Base-by-base conservation (phyloP, 257 asterid species). In the Scutellaria minor region DNA sequence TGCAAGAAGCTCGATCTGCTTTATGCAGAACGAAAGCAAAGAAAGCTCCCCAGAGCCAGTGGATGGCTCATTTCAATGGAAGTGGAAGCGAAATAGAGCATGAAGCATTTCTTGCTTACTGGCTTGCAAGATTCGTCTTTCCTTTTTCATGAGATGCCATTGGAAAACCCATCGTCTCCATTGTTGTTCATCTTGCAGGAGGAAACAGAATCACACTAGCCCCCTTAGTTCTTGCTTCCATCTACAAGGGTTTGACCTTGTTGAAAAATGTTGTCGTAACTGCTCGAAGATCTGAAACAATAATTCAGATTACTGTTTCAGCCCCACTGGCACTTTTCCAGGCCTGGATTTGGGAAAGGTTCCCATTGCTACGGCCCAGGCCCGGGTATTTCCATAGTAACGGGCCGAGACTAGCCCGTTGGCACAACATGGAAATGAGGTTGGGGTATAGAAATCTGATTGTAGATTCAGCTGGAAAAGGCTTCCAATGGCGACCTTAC, bases 311-410 rank as follows among this genome's bases (percentile, higher is more conserved):
- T 37, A 41, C 22, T 1, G 42, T 74, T 55, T 47, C 64, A 0
- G 70, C 64, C 0, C 18, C 18, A n/a, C 46, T 87, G 9, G 74
- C 72, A 5, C 70, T 87, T 9, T 61, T 85, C 44, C 88, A 80
- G 63, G 64, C 70, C 24, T 85, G 94, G 89, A 79, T 69, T 15
- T 84, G 84, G 84, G 89, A 83, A 70, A 79, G 90, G 9, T 81
- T 82, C 13, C 79, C 76, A 0, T 0, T 37, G 0, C 68, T 84
- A 15, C 31, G 61, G 13, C 72, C 72, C 1, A n/a, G 9, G 14
- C 79, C 85, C 4, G 53, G 51, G 40, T 9, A 18, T 18, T 18
- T 18, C 18, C 0, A 18, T 18, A 18, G 56, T 1, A 9, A 57
- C 4, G 40, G 20, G 27, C 81, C 83, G 22, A 65, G 80, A 57